phyloP scores from a whole-genome alignment of 225 moss, liverwort and hornwort genomes.

The Neckera pumila region DNA sequence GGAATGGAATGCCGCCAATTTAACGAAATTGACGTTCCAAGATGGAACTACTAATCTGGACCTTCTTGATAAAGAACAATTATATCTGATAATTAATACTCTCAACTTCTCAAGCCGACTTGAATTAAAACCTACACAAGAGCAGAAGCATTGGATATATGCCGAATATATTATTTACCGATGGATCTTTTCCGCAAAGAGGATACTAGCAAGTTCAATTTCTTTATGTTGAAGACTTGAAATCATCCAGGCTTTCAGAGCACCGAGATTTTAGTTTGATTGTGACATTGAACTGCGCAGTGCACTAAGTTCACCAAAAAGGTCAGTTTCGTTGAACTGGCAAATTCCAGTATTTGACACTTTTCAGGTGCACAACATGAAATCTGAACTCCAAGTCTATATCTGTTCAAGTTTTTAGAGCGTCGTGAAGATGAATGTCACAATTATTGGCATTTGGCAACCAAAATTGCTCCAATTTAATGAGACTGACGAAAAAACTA shows the following conservation, averaged over 20 bases:
- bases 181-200: background rate
- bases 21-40: background rate
- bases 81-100: background rate
- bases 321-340: background rate
- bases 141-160: no score
- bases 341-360: background rate
- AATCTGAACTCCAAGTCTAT: no score
- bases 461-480: background rate
- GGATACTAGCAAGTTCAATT: background rate
- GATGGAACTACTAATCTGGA: background rate
- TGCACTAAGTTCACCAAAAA: background rate
- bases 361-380: no score
- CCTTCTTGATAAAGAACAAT: no score
- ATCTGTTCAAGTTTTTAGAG: no score
- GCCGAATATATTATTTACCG: background rate
- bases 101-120: background rate
- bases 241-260: no score
- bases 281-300: background rate
- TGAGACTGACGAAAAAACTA: background rate
- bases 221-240: no score
- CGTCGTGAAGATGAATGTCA: background rate
- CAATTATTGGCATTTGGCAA: background rate
- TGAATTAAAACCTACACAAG: background rate
- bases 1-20: background rate
- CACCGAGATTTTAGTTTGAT: background rate